A percentile compares a stretch with the other conserved stretches of the same genome.
These are phyloP conservation scores for Monilinia vaccinii-corymbosi DNA, from an alignment of 2,329 filamentous ascomycete species.

Conservation along the genomic window DNA sequence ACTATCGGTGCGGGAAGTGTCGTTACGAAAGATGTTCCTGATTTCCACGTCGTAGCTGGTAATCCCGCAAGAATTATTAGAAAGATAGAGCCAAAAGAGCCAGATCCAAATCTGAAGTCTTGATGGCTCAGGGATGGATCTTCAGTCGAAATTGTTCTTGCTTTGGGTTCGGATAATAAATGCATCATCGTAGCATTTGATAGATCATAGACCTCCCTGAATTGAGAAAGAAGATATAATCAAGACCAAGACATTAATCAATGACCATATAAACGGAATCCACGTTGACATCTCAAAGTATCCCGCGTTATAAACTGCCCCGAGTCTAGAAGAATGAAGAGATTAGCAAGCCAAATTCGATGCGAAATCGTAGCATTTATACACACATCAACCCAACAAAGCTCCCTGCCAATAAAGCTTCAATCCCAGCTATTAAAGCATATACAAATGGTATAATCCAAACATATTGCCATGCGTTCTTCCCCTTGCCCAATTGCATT, in stretches of 20 bases:
- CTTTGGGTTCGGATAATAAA: neutral
- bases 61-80: slow-evolving; percentile 55
- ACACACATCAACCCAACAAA: slow-evolving; percentile 57
- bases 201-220: slow-evolving; percentile 52
- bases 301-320: slow-evolving; percentile 57
- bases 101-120: slow-evolving; percentile 18
- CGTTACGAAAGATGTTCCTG: slow-evolving; percentile 67
- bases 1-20: slow-evolving; percentile 76
- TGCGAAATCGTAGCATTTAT: neutral
- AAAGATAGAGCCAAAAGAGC: slow-evolving; percentile 31
- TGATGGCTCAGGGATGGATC: neutral
- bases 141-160: neutral
- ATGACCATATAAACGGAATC: slow-evolving; percentile 62
- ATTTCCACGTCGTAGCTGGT: slow-evolving; percentile 53
- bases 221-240: slow-evolving; percentile 64
- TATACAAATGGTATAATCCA: slow-evolving; percentile 56
- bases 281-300: slow-evolving; percentile 68
- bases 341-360: neutral
- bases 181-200: neutral
- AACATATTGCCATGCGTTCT: slow-evolving; percentile 28
- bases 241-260: slow-evolving; percentile 57
- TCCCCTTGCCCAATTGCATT: slow-evolving; percentile 40
- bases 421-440: slow-evolving; percentile 49
- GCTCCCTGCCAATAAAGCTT: slow-evolving; percentile 57
- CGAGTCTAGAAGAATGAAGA: slow-evolving; percentile 34